Percentiles rank a stretch among this genome's conserved stretches.
Conservation (phyloP, 2,329 filamentous ascomycete species). For the Penicillium griseofulvum region DNA sequence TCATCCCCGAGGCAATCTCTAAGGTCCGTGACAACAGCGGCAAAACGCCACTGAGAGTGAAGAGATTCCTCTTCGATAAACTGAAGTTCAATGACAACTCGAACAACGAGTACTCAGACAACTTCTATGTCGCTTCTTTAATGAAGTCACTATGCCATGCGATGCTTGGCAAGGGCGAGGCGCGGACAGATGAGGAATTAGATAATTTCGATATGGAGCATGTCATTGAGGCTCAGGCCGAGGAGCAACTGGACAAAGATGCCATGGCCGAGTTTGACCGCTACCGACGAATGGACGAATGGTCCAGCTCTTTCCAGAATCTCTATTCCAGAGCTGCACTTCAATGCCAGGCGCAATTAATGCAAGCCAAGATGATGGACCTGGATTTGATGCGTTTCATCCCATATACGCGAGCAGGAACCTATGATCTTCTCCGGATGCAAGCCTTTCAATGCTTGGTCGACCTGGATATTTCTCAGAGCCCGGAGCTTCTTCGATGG, state of each 20-base stretch:
- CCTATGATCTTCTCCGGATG: slow-evolving; percentile 59
- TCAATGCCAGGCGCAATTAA: slow-evolving; percentile 57
- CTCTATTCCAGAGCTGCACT: slow-evolving; percentile 61
- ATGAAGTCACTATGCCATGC: slow-evolving; percentile 63
- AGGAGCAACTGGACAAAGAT: slow-evolving; percentile 56
- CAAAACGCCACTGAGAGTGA: slow-evolving; percentile 73
- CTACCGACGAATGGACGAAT: slow-evolving; percentile 64
- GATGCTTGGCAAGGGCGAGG: slow-evolving; percentile 47
- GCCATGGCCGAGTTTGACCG: slow-evolving; percentile 62
- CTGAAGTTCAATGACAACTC: slow-evolving; percentile 93
- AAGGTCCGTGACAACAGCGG: slow-evolving; percentile 72
- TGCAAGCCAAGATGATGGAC: slow-evolving; percentile 53
- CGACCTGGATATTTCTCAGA: slow-evolving; percentile 54
- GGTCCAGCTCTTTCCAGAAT: slow-evolving; percentile 65
- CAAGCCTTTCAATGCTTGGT: slow-evolving; percentile 59
- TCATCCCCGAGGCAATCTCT: slow-evolving; percentile 78
- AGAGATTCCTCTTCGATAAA: slow-evolving; percentile 82
- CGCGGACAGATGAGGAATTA: slow-evolving; percentile 39
- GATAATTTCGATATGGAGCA: slow-evolving; percentile 47
- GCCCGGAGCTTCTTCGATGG: slow-evolving; percentile 54
- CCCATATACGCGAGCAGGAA: slow-evolving; percentile 59
- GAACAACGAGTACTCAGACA: slow-evolving; percentile 82
- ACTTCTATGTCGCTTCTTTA: slow-evolving; percentile 79
- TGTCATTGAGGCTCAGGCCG: slow-evolving; percentile 50
- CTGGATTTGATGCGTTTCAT: slow-evolving; percentile 57